Percentiles rank a stretch among this genome's conserved stretches.
These are phyloP conservation scores for Boletus rubropictus DNA, from an alignment of 768 basidiomycete species.

Conservation along the genomic window DNA sequence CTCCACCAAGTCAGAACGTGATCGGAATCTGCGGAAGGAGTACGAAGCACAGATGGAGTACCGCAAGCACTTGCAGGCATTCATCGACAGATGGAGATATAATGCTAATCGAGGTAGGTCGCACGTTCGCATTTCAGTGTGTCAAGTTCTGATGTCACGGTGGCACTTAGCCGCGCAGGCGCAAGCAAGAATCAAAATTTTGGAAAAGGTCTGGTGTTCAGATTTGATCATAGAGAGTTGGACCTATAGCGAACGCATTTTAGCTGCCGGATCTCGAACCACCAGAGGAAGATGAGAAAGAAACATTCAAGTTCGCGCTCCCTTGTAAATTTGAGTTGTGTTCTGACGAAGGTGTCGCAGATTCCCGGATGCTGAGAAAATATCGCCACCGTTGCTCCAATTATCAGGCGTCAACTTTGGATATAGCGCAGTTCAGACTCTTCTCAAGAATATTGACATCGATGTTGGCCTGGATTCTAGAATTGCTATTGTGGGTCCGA, in stretches of 20 bases:
- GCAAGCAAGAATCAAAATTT: conserved; percentile 68
- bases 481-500: conserved; percentile 92
- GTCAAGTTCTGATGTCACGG: conserved; percentile 1
- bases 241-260: background rate
- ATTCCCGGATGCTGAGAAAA: conserved; percentile 95
- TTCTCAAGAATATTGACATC: conserved; percentile 77
- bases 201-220: conserved; percentile 55
- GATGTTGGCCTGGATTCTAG: conserved; percentile 93
- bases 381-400: conserved; percentile 92
- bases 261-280: conserved; percentile 90
- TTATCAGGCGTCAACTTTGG: conserved; percentile 89
- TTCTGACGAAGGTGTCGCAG: conserved; percentile 32
- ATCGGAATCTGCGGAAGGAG: conserved; percentile 85
- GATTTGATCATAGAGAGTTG: background rate
- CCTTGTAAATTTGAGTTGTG: background rate
- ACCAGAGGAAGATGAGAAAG: conserved; percentile 87
- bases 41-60: conserved; percentile 97
- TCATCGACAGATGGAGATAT: conserved; percentile 97
- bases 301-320: conserved; percentile 74
- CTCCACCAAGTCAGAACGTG: conserved; percentile 94
- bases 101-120: conserved; percentile 84
- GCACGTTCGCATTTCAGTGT: background rate
- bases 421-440: conserved; percentile 68
- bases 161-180: conserved; percentile 72
- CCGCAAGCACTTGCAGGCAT: conserved; percentile 91